A percentile compares a stretch with the other conserved stretches of the same genome.
Evolutionary conservation across 176 grass and related monocot species (phyloP).

Genomic region (Oryza brachyantha): DNA sequence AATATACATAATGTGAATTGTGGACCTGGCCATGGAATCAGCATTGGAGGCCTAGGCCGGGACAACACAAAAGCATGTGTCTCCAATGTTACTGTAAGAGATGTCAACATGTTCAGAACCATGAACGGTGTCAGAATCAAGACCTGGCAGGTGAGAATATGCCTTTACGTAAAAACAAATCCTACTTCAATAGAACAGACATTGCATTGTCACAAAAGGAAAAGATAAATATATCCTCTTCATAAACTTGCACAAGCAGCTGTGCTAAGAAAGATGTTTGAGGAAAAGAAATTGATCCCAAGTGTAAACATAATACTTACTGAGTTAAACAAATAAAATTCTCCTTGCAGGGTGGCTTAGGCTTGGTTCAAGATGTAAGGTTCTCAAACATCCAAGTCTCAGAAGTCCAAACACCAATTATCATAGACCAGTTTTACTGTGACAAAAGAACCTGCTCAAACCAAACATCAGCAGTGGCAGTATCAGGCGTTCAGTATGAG

Average conservation of each 20-base stretch:
- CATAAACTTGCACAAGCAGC: not conserved
- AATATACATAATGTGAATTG: slow-evolving; percentile 93
- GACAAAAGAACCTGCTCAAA: slow-evolving; percentile 69
- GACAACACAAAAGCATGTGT: slow-evolving; percentile 98
- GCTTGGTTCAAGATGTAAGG: slow-evolving; percentile 76
- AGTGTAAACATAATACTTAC: slow-evolving; percentile 15
- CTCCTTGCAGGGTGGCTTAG: slow-evolving; percentile 67
- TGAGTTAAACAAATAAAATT: slow-evolving; percentile 29
- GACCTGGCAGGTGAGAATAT: slow-evolving; percentile 93
- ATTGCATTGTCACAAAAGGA: not conserved
- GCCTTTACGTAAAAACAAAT: slow-evolving; percentile 23
- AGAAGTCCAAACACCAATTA: slow-evolving; percentile 84
- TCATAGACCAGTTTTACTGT: slow-evolving; percentile 97
- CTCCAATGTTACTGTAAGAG: slow-evolving; percentile 92
- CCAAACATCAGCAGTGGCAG: slow-evolving; percentile 71
- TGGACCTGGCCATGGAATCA: slow-evolving; percentile 98
- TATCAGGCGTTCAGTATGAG: slow-evolving; percentile 84
- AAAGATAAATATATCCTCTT: not conserved
- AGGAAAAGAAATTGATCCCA: not conserved
- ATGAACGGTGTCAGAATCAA: slow-evolving; percentile 98
- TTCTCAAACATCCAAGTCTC: slow-evolving; percentile 90
- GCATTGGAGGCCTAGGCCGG: slow-evolving; percentile 92
- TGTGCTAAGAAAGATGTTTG: not conserved
- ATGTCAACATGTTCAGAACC: slow-evolving; percentile 85
- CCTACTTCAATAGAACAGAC: slow-evolving; percentile 2